phyloP scores from a whole-genome alignment of 768 basidiomycete genomes.

The Leucocoprinus sp. region DNA sequence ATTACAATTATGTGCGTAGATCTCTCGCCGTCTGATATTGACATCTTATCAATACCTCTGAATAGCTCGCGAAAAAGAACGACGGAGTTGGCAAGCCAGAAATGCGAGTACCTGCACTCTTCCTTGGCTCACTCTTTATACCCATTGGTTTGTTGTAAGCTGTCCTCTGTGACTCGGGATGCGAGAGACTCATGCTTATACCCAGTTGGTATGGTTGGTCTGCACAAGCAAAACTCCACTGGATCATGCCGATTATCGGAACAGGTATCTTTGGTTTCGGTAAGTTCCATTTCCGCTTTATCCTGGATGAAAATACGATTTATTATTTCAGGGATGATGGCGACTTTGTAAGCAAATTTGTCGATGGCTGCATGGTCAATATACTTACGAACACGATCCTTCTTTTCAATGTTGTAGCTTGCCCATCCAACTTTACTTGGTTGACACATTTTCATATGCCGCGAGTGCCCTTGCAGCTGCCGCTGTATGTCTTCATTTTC shows the following conservation, averaged over 20 bases:
- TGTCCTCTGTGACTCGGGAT: constrained; percentile 18
- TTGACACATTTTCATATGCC: constrained; percentile 63
- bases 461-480: constrained; percentile 67
- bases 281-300: constrained; percentile 10
- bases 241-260: constrained; percentile 72
- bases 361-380: not conserved
- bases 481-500: constrained; percentile 36
- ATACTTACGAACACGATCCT: constrained; percentile 1
- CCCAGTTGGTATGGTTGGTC: constrained; percentile 75
- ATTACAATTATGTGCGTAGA: constrained; percentile 38
- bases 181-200: not conserved
- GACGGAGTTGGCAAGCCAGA: constrained; percentile 65
- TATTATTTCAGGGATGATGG: constrained; percentile 37
- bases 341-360: constrained; percentile 38
- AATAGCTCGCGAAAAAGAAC: constrained; percentile 43
- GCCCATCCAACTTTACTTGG: constrained; percentile 62
- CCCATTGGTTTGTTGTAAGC: constrained; percentile 64
- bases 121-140: constrained; percentile 61
- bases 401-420: constrained; percentile 30
- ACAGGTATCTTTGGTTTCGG: constrained; percentile 56
- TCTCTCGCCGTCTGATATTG: not conserved
- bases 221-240: constrained; percentile 55
- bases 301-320: not conserved
- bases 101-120: constrained; percentile 67
- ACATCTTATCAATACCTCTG: not conserved